phyloP scores from a whole-genome alignment of 768 basidiomycete genomes.

The Sistotremastrum suecicum region DNA sequence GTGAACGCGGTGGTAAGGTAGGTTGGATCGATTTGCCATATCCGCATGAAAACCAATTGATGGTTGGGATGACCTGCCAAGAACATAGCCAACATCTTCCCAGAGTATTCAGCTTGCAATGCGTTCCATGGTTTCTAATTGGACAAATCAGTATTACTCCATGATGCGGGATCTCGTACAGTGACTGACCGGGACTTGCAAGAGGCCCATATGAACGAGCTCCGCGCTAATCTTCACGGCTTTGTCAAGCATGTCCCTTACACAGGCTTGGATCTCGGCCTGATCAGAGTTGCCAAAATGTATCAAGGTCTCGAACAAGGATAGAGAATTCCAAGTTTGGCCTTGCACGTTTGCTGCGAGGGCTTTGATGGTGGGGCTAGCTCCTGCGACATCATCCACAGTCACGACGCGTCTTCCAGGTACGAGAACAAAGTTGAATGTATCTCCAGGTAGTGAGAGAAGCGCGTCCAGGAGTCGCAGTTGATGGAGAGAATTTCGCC shows the following conservation, averaged over 20 bases:
- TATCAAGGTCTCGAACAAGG: constrained; percentile 82
- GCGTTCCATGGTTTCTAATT: constrained; percentile 79
- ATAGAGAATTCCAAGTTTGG: constrained; percentile 89
- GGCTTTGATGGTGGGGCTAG: constrained; percentile 85
- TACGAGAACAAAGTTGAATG: constrained; percentile 83
- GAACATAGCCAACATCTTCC: constrained; percentile 79
- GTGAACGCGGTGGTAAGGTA: constrained; percentile 82
- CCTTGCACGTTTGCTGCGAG: constrained; percentile 84
- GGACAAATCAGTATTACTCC: constrained; percentile 4
- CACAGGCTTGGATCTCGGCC: constrained; percentile 55
- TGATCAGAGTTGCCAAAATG: constrained; percentile 60
- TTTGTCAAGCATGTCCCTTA: constrained; percentile 86
- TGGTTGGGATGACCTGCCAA: constrained; percentile 87
- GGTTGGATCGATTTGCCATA: constrained; percentile 82
- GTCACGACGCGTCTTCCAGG: constrained; percentile 76
- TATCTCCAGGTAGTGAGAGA: constrained; percentile 77
- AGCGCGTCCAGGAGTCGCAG: constrained; percentile 80
- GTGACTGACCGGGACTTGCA: constrained; percentile 72
- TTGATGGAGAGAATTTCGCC: constrained; percentile 79
- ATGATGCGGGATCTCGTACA: not conserved
- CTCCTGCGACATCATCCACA: constrained; percentile 72
- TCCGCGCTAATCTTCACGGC: constrained; percentile 91
- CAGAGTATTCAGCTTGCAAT: constrained; percentile 75
- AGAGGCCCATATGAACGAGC: constrained; percentile 81
- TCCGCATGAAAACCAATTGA: constrained; percentile 91